A percentile compares a stretch with the other conserved stretches of the same genome.
These are phyloP conservation scores for Oryza officinalis DNA, from an alignment of 176 grass and related monocot genomes.

Conservation along the genomic window DNA sequence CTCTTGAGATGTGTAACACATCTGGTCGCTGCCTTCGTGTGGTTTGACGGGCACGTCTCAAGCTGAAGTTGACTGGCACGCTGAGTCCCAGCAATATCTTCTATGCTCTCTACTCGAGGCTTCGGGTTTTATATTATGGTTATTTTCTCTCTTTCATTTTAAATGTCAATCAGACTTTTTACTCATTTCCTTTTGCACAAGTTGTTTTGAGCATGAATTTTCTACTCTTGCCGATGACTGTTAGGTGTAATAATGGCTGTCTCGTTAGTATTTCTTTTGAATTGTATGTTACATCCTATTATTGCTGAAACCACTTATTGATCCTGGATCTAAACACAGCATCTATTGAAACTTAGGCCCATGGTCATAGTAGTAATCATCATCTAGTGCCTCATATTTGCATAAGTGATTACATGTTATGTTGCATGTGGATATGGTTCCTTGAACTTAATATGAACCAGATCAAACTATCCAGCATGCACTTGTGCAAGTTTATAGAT, in stretches of 20 bases:
- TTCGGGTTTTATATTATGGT: too few species aligned
- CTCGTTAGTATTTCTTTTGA: background rate
- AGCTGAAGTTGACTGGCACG: too few species aligned
- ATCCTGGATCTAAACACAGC: background rate
- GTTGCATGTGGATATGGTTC: too few species aligned
- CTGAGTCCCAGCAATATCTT: too few species aligned
- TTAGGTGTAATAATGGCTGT: background rate
- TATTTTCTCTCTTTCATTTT: background rate
- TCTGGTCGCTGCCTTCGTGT: too few species aligned
- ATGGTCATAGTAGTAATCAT: background rate
- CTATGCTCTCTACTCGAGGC: too few species aligned
- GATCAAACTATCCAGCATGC: too few species aligned
- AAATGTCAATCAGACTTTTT: background rate
- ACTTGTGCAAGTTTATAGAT: background rate
- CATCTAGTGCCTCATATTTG: too few species aligned
- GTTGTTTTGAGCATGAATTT: background rate
- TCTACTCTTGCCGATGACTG: background rate
- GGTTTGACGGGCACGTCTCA: too few species aligned
- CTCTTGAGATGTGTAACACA: too few species aligned
- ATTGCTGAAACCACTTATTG: background rate
- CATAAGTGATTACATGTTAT: too few species aligned
- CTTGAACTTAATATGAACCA: background rate
- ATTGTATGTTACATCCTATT: background rate
- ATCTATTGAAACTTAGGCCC: too few species aligned
- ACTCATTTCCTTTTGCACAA: background rate